Evolutionary conservation across 176 grass and related monocot genomes (phyloP), one percentile per base, ranked within the genome.

Genomic region (Oryza rufipogon): DNA sequence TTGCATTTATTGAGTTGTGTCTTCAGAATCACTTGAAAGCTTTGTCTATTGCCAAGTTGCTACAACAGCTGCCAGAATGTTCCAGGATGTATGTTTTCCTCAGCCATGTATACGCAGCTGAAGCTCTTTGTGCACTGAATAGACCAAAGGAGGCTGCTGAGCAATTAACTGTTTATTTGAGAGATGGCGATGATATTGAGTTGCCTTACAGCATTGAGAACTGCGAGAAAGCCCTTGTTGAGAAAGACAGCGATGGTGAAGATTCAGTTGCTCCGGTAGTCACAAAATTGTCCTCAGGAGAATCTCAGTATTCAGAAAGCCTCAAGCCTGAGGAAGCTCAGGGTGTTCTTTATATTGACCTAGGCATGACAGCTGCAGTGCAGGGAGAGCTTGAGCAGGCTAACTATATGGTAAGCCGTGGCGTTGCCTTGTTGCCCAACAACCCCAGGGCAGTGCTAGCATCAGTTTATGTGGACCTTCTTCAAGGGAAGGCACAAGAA

Each of bases 391-490:
- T 90, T 72, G 91, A 94, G 30, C 91, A 89, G 75, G 94, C 94
- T 54, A 83, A 45, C 45, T 64, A 80, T 83, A 87, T 94, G 64
- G 83, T 90, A 44, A 89, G 75, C 54, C 86, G 89, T 22, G 91
- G 87, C 83, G 41, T 89, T 32, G 47, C 64, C 69, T 42, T 73
- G 46, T 61, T 91, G 73, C 94, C 94, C 49, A 64, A 92, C 66
- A 90, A 97, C 65, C 87, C 91, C n/a, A 90, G 89, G 80, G 91
- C 87, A 80, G 46, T 96, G 72, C 88, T 99, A 64, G 91, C 91
- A 51, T 86, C 89, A 46, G 63, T 96, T 20, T 99, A 94, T 85
- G 65, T 99, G 77, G 96, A 99, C 82, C 93, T 99, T 90, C 84
- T 92, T 38, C 88, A 83, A 60, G 93, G 89, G 30, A 96, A 90